Evolutionary conservation across 1,139 yeast species (phyloP), one percentile per base, ranked within the genome.

Genomic region (Nakaseomyces sp.): DNA sequence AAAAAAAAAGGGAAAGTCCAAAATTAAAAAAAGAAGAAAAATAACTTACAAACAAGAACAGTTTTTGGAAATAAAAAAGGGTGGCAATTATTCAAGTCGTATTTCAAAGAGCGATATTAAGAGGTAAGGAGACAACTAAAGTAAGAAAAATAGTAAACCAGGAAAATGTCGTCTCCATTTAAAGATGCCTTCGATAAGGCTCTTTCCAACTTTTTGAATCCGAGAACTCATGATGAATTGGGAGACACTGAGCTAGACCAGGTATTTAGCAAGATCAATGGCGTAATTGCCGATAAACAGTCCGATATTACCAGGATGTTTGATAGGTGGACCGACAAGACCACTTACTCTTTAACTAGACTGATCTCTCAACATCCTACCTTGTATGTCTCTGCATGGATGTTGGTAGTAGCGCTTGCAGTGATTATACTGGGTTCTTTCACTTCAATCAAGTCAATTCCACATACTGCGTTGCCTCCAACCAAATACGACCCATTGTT

Each of bases 391-490:
- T 35, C 28, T 13, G 38, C 18, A n/a, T 20, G 38, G 26, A 35
- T 35, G 38, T 22, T 37, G 2, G 20, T 24, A 10, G 24, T 37
- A 9, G 44, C 44, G 19, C 25, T 24, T 16, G 30, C 16, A 13
- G 37, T 42, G 22, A 41, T 52, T 3, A 41, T 48, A 2, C 16
- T 53, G 22, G 60, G 57, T 2, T 45, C 57, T 8, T 50, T 54
- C 40, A 46, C 51, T 5, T 50, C 57, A 1, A 44, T 56, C 8
- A 37, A 41, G 7, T 50, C 55, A 6, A 54, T 56, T 35, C 60
- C 60, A 13, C 50, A 49, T 25, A 56, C 58, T 20, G 57, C 60
- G 12, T 42, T 54, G 38, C 57, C 60, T 17, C 58, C 60, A 26
- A 54, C 58, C 4, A 46, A 46, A 13, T 38, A 43, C 13, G 56